Conservation (phyloP, 257 asterid species). For the Forsythia viridissima region DNA sequence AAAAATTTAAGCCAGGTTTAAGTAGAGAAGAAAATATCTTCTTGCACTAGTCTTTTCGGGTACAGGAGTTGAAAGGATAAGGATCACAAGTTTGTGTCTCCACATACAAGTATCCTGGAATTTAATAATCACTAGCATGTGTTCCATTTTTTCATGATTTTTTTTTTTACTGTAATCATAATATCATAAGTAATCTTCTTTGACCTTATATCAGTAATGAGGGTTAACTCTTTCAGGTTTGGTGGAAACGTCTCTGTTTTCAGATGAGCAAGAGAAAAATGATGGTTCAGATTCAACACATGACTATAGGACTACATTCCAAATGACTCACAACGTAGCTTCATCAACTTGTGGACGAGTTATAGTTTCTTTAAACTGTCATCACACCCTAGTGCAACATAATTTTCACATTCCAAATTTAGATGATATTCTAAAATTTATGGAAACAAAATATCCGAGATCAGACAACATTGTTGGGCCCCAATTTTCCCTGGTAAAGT, state of each 20-base stretch:
- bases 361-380: slow-evolving; percentile 27
- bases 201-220: not conserved
- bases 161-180: not conserved
- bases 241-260: not conserved
- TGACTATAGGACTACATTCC: slow-evolving; percentile 9
- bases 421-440: slow-evolving; percentile 20
- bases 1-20: not conserved
- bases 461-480: not conserved
- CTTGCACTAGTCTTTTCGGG: not conserved
- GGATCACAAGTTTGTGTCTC: not conserved
- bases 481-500: slow-evolving; percentile 30
- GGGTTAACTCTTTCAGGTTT: slow-evolving; percentile 21
- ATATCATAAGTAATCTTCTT: not conserved
- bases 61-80: not conserved
- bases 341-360: slow-evolving; percentile 49
- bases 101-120: not conserved
- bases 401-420: slow-evolving; percentile 11
- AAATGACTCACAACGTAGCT: slow-evolving; percentile 34
- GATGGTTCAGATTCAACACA: slow-evolving; percentile 1
- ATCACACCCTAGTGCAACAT: not conserved
- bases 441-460: slow-evolving; percentile 4
- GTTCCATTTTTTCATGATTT: not conserved
- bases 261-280: not conserved
- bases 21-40: slow-evolving; percentile 8
- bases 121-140: not conserved